phyloP scores from a whole-genome alignment of 129 eudicot species.

The Oenanthe sinensis region DNA sequence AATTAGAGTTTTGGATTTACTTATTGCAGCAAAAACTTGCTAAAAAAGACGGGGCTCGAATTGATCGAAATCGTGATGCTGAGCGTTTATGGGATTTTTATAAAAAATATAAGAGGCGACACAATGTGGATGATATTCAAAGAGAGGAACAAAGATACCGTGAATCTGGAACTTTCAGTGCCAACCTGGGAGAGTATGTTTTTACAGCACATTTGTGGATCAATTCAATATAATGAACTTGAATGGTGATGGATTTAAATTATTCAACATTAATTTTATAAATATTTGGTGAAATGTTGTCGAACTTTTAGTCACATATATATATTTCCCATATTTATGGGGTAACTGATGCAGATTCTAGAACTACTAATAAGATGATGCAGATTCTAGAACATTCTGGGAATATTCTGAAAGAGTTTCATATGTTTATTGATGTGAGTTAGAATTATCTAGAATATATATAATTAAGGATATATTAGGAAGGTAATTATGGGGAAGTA shows the following conservation, averaged over 20 bases:
- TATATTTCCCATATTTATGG: neutral
- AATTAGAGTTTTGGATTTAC: neutral
- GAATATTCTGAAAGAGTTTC: too few species aligned
- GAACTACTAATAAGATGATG: too few species aligned
- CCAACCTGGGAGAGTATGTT: constrained; percentile 66
- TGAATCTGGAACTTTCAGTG: constrained; percentile 74
- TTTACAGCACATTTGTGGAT: neutral
- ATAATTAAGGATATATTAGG: too few species aligned
- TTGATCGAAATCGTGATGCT: constrained; percentile 77
- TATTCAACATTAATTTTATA: neutral
- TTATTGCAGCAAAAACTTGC: constrained; percentile 85
- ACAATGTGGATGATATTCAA: constrained; percentile 79
- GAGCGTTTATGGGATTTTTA: constrained; percentile 86
- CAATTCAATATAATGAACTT: neutral
- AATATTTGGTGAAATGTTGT: neutral
- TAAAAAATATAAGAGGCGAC: constrained; percentile 59
- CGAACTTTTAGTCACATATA: neutral
- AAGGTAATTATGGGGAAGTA: too few species aligned
- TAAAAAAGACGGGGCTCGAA: constrained; percentile 61
- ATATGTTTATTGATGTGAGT: too few species aligned
- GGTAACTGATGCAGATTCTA: too few species aligned
- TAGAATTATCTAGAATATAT: too few species aligned
- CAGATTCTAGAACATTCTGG: too few species aligned
- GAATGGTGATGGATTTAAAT: neutral
- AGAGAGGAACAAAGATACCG: constrained; percentile 67